Evolutionary conservation across 2,329 filamentous ascomycete species (phyloP), one percentile per base, ranked within the genome.

Genomic region (Ceratocystis destructans): DNA sequence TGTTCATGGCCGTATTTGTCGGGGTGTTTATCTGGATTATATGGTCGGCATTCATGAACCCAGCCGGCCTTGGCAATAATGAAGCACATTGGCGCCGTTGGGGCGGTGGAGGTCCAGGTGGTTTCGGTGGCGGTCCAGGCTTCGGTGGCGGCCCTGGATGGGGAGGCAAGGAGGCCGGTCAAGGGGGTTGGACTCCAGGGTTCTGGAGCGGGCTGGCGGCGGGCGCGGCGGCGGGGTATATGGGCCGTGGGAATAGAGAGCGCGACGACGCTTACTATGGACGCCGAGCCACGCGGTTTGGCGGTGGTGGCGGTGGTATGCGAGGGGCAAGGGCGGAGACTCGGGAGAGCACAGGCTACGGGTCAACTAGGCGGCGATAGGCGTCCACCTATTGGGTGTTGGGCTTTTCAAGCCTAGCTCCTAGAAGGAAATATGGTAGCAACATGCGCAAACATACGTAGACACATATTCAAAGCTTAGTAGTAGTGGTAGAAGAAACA

Each of bases 181-280:
- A 70, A 67, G 74, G 82, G 69, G 78, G 79, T 1, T 90, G 87
- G 87, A 79, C 80, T 62, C 87, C 88, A 4, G 88, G 88, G 0
- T 90, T 91, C 75, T 91, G 87, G 87, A 82, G 78, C 20, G 88
- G 87, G 22, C 76, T 83, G n/a, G 80, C 82, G 0, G 82, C 82
- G 17, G 89, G 88, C 57, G 86, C 85, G 4, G 87, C 87, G 0
- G 87, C 86, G 2, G 85, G 80, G 1, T 90, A 89, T 72, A 85
- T 86, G 5, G 83, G 83, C 0, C 81, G 75, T 53, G 75, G 77
- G n/a, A 76, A 77, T 67, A 75, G 74, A 46, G 73, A 72, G 68
- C 69, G 64, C 12, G 61, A 62, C 70, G 71, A 70, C 31, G 20
- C 66, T 5, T 53, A 68, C 44, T 55, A 64, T 50, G 48, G 20